Conservation (phyloP, 2,329 filamentous ascomycete genomes). For the Trichoderma brevicompactum region DNA sequence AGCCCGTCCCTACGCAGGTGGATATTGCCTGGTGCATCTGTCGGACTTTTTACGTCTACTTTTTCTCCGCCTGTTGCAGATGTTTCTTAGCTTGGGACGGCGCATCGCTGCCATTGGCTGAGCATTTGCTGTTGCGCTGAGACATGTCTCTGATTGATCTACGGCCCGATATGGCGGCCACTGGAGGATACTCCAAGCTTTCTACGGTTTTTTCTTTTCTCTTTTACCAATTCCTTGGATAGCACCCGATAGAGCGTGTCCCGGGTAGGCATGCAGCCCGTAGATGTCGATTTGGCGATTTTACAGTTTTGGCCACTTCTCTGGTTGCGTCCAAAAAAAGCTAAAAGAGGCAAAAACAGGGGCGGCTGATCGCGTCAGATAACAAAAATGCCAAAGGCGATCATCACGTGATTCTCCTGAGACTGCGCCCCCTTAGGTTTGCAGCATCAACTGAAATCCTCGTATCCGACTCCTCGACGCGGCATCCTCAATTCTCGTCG, state of each 20-base stretch:
- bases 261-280: neutral
- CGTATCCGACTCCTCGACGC: constrained; percentile 7
- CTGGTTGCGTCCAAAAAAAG: constrained; percentile 9
- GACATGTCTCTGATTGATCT: neutral
- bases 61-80: neutral
- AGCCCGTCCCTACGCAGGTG: no score
- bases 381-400: neutral
- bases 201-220: neutral
- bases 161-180: neutral
- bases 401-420: constrained; percentile 22
- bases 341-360: constrained; percentile 21
- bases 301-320: neutral
- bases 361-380: constrained; percentile 10
- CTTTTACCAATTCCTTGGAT: neutral
- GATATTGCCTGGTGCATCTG: neutral
- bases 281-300: neutral
- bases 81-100: neutral
- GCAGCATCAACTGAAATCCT: constrained; percentile 6
- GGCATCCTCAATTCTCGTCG: constrained; percentile 23
- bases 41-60: neutral
- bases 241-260: neutral
- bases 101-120: neutral
- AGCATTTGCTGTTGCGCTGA: neutral
- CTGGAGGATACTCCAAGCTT: neutral
- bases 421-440: constrained; percentile 11